Conservation (phyloP, 768 basidiomycete species). For the Antrodiella citrinella region DNA sequence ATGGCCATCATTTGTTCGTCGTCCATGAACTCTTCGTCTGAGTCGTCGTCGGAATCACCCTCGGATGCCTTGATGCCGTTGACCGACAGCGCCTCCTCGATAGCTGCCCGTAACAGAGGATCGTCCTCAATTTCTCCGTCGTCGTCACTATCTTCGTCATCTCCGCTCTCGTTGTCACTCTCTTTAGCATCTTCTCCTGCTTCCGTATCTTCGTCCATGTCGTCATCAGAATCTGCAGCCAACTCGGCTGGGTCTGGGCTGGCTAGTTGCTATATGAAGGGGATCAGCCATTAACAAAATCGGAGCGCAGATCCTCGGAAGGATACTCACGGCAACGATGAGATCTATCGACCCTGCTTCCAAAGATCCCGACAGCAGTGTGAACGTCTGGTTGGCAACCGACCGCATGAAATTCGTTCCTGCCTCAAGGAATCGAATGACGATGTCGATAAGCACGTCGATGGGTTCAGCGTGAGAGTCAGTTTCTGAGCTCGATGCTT, state of each 20-base stretch:
- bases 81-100: constrained; percentile 51
- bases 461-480: constrained; percentile 51
- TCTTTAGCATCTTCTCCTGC: constrained; percentile 23
- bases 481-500: constrained; percentile 13
- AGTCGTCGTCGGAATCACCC: constrained; percentile 42
- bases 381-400: constrained; percentile 74
- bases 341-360: constrained; percentile 69
- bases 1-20: constrained; percentile 98
- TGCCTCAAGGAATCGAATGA: constrained; percentile 85
- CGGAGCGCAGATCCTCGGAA: constrained; percentile 1
- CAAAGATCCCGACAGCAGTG: constrained; percentile 57
- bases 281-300: not conserved
- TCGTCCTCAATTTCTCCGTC: constrained; percentile 43
- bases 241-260: constrained; percentile 53
- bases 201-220: constrained; percentile 22
- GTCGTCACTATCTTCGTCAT: constrained; percentile 28
- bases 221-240: constrained; percentile 25
- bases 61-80: constrained; percentile 52
- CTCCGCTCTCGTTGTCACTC: constrained; percentile 24
- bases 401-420: constrained; percentile 74
- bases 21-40: constrained; percentile 73
- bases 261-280: constrained; percentile 67
- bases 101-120: constrained; percentile 59
- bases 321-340: constrained; percentile 62
- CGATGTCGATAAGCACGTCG: constrained; percentile 80